phyloP scores from a whole-genome alignment of 352 stramenopile genomes.

The Thraustochytrium sp. region DNA sequence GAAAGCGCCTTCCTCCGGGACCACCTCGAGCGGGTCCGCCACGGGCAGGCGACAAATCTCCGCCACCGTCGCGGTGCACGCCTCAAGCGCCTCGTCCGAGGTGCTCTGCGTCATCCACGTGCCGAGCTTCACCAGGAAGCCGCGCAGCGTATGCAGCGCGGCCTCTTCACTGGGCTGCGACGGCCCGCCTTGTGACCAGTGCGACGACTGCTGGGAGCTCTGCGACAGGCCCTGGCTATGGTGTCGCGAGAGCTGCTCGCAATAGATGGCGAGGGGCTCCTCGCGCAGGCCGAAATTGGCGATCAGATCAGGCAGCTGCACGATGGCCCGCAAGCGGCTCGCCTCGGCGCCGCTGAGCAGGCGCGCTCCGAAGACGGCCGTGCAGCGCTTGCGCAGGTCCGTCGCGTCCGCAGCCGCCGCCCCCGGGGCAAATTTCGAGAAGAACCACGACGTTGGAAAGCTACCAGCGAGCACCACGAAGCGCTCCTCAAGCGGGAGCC shows the following conservation, averaged over 20 bases:
- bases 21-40: background rate
- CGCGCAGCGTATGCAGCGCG: background rate
- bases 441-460: background rate
- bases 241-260: background rate
- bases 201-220: background rate
- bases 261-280: background rate
- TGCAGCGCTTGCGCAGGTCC: background rate
- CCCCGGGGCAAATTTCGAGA: background rate
- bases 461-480: background rate
- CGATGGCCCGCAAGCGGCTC: background rate
- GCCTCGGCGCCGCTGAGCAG: background rate
- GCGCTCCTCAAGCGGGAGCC: background rate
- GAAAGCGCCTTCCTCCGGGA: background rate
- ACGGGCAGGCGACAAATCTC: background rate
- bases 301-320: background rate
- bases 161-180: too few species aligned
- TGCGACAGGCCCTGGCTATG: too few species aligned
- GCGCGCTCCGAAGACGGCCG: background rate
- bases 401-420: background rate
- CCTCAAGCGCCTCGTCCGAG: background rate
- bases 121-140: constrained; percentile 15
- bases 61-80: background rate
- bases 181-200: background rate
- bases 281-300: background rate
- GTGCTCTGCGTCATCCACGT: background rate